Evolutionary conservation across 73 alveolate genomes (phyloP).

Genomic region (Loxodes magnus): DNA sequence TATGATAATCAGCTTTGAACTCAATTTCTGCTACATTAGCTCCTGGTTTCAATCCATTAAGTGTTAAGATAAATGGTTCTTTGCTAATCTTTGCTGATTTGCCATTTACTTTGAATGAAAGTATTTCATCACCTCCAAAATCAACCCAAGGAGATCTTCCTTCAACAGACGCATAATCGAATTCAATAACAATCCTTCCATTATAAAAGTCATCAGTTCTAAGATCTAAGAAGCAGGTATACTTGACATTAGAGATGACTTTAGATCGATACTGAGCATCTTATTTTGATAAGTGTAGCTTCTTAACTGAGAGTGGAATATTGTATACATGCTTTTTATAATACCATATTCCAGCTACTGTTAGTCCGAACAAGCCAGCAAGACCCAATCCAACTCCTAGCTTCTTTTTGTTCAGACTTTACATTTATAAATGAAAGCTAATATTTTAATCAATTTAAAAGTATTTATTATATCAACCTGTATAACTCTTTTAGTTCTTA

Average conservation of each 20-base stretch:
- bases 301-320: slow-evolving; percentile 20
- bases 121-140: slow-evolving; percentile 48
- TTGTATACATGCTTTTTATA: slow-evolving; percentile 7
- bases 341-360: slow-evolving; percentile 7
- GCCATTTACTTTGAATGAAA: slow-evolving; percentile 36
- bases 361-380: neutral
- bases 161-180: slow-evolving; percentile 9
- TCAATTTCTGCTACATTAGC: slow-evolving; percentile 18
- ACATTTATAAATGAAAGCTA: too few species aligned
- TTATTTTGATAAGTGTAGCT: too few species aligned
- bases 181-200: slow-evolving; percentile 24
- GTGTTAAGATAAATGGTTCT: slow-evolving; percentile 22
- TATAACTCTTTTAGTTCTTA: too few species aligned
- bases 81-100: slow-evolving; percentile 15
- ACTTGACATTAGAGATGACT: slow-evolving; percentile 27
- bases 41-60: slow-evolving; percentile 14
- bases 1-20: slow-evolving; percentile 43
- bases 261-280: slow-evolving; percentile 34
- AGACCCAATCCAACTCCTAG: neutral
- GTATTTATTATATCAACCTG: too few species aligned
- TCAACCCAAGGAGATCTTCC: slow-evolving; percentile 34
- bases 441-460: too few species aligned
- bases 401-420: too few species aligned
- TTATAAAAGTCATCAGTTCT: slow-evolving; percentile 18
- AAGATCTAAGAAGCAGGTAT: slow-evolving; percentile 23